Evolutionary conservation across 495 filamentous ascomycete genomes (phyloP), one percentile per base, ranked within the genome.

Genomic region (Monascus purpureus): DNA sequence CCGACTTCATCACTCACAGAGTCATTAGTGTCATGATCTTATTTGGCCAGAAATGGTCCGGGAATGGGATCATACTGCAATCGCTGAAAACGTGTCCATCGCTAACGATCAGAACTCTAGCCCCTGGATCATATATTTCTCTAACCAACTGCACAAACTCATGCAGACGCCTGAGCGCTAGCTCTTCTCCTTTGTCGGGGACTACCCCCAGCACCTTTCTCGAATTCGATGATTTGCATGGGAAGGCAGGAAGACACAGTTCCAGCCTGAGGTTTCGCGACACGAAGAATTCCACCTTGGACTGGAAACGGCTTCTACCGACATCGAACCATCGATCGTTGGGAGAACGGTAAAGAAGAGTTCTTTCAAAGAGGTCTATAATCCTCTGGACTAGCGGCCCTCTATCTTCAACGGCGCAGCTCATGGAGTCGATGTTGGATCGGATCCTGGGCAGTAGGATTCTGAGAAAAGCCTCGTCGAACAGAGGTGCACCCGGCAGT

Each of bases 221-320:
- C 7, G 41, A 45, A 33, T 67, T 63, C 8, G 65, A 54, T 2
- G 63, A 68, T 36, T 70, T 70, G 50, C 65, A 68, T 0, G 65
- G 65, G 33, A 70, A 70, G 1, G 63, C 64, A 15, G 67, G 67
- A 2, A 69, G 56, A 30, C 36, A 38, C 1, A 38, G 15, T 14
- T 53, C 45, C 2, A 54, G 28, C 6, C 17, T 24, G 8, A 8
- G 12, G 13, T 42, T 42, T 6, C 44, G 45, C 15, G 34, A 40
- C 8, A 49, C 39, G 31, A 54, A 57, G 22, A 47, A 38, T 14
- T 33, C 20, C 17, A 49, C 38, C 13, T 39, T 41, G 2, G 40
- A 35, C 1, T 29, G 33, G 25, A 55, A 56, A 17, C 38, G 27
- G 4, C 29, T 18, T 17, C 35, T 9, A 8, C 35, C 39, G 3